Evolutionary conservation across 1,284 basidiomycete species (phyloP).

Genomic region (Ceratobasidium sp.): DNA sequence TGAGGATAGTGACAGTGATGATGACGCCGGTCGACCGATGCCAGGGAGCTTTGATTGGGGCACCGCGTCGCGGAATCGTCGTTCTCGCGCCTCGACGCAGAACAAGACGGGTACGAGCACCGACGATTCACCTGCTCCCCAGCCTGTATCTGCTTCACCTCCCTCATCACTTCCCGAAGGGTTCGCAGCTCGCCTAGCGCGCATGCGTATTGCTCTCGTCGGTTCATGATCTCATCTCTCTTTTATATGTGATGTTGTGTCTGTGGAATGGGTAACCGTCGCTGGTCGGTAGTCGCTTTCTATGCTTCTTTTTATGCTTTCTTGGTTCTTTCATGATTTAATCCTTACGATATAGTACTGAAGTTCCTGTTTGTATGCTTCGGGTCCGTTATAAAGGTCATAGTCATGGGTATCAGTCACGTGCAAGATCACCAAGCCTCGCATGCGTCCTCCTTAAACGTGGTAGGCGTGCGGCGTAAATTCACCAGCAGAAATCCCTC

Average conservation of each 20-base stretch:
- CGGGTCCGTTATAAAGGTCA: no score
- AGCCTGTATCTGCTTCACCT: neutral
- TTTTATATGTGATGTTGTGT: neutral
- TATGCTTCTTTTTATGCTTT: slow-evolving; percentile 24
- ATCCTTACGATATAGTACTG: neutral
- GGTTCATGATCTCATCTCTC: neutral
- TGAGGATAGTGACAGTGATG: slow-evolving; percentile 21
- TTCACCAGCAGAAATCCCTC: no score
- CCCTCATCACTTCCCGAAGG: slow-evolving; percentile 17
- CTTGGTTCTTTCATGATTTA: neutral
- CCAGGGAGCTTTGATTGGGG: slow-evolving; percentile 40
- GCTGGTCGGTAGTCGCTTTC: no score
- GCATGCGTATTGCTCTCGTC: slow-evolving; percentile 35
- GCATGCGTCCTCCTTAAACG: no score
- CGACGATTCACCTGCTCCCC: neutral
- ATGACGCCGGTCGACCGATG: slow-evolving; percentile 7
- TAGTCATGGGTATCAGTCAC: no score
- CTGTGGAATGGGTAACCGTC: slow-evolving; percentile 1
- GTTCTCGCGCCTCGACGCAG: slow-evolving; percentile 3
- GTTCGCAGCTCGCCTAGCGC: slow-evolving; percentile 12
- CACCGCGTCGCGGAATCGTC: slow-evolving; percentile 17
- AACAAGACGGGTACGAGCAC: slow-evolving; percentile 2
- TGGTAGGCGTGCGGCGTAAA: no score
- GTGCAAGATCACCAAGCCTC: no score
- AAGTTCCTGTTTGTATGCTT: no score